phyloP scores from a whole-genome alignment of 108 stramenopile species.

The Nitzschia putrida region DNA sequence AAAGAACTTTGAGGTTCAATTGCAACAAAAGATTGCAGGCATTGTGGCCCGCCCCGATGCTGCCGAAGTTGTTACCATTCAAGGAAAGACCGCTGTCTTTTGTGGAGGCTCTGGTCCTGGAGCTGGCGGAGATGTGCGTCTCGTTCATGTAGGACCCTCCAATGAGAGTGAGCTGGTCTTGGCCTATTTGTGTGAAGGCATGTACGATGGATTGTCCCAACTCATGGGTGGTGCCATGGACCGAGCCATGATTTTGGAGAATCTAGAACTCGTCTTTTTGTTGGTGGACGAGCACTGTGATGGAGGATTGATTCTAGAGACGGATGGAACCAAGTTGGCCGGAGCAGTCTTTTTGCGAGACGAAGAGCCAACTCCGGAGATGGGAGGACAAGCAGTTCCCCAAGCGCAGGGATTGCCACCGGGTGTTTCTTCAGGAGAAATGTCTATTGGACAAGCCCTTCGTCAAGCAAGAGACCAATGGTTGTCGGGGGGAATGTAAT shows the following conservation, averaged over 20 bases:
- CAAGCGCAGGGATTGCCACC: conserved; percentile 46
- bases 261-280: conserved; percentile 84
- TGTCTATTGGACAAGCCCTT: conserved; percentile 84
- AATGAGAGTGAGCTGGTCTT: conserved; percentile 76
- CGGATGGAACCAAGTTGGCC: conserved; percentile 75
- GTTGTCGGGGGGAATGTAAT: conserved; percentile 18
- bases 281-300: conserved; percentile 89
- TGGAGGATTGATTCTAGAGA: conserved; percentile 83
- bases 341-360: conserved; percentile 75
- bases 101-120: conserved; percentile 57
- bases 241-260: conserved; percentile 85
- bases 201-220: conserved; percentile 79
- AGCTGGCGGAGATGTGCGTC: conserved; percentile 63
- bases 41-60: conserved; percentile 79
- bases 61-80: conserved; percentile 78
- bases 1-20: conserved; percentile 62
- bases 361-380: conserved; percentile 42
- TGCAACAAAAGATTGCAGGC: conserved; percentile 78
- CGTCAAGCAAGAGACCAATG: conserved; percentile 78
- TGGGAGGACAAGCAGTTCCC: conserved; percentile 30
- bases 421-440: conserved; percentile 71
- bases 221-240: conserved; percentile 85
- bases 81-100: conserved; percentile 78
- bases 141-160: conserved; percentile 80
- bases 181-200: conserved; percentile 83